Percentiles rank a stretch among this genome's conserved stretches.
Conservation (phyloP, 257 asterid genomes). For the Scutellaria barbata region DNA sequence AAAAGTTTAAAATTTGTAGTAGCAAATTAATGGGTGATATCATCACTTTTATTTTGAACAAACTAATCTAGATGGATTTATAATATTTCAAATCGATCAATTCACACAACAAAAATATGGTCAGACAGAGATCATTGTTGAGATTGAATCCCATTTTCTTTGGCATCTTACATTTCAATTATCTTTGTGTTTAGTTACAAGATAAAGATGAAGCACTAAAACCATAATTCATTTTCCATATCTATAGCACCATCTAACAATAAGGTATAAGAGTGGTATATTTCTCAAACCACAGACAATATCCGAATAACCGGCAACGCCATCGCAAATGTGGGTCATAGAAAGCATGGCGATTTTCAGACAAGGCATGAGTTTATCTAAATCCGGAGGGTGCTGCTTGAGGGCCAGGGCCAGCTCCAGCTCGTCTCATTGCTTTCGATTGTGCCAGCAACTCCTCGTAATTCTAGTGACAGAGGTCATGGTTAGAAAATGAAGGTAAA, state of each 20-base stretch:
- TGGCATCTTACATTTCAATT: slow-evolving; percentile 12
- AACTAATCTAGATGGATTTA: too few relatives aligned
- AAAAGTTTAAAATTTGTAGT: too few relatives aligned
- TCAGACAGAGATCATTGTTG: too few relatives aligned
- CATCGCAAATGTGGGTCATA: background rate
- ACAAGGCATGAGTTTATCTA: slow-evolving; percentile 42
- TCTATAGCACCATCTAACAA: slow-evolving; percentile 8
- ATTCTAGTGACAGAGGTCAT: slow-evolving; percentile 47
- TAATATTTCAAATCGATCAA: too few relatives aligned
- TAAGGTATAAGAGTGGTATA: background rate
- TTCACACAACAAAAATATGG: too few relatives aligned
- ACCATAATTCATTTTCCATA: slow-evolving; percentile 9
- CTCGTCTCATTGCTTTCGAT: slow-evolving; percentile 67
- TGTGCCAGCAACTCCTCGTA: slow-evolving; percentile 73
- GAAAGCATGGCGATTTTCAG: slow-evolving; percentile 6
- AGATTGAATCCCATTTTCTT: background rate
- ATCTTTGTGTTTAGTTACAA: background rate
- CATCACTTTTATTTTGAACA: slow-evolving; percentile 56
- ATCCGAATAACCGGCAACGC: slow-evolving; percentile 20
- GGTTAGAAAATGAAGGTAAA: slow-evolving; percentile 8
- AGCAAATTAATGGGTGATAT: too few relatives aligned
- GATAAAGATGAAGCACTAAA: background rate
- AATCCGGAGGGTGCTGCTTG: slow-evolving; percentile 75
- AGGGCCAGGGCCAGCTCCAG: slow-evolving; percentile 60
- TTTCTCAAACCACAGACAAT: slow-evolving; percentile 18